A percentile compares a stretch with the other conserved stretches of the same genome.
These are phyloP conservation scores for Citrullus mucosospermus DNA, from an alignment of 306 rosid genomes.

Conservation along the genomic window DNA sequence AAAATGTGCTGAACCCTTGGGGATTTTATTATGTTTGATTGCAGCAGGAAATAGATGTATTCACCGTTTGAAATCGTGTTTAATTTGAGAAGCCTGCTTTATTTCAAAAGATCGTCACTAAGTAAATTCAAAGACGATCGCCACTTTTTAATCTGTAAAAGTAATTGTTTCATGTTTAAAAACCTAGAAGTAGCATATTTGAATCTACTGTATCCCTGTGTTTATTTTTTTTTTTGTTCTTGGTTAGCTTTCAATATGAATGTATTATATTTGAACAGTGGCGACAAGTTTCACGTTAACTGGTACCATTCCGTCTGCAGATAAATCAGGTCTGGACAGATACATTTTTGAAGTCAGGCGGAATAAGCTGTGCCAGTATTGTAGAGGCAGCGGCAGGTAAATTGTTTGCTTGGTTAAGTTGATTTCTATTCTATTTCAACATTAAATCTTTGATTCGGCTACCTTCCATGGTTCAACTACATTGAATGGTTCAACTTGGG, in stretches of 20 bases:
- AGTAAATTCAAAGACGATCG: neutral
- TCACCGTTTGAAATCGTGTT: neutral
- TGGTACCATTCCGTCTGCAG: slow-evolving; percentile 27
- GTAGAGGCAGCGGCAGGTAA: slow-evolving; percentile 67
- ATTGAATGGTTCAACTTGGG: neutral
- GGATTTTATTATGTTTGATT: neutral
- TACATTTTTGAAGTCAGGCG: slow-evolving; percentile 55
- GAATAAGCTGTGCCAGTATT: slow-evolving; percentile 46
- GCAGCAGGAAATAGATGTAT: neutral
- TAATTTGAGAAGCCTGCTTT: neutral
- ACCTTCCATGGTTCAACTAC: neutral
- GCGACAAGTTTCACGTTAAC: neutral
- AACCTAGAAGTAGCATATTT: neutral
- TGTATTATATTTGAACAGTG: neutral
- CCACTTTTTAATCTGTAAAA: neutral
- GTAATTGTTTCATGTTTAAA: neutral
- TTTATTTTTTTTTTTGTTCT: neutral
- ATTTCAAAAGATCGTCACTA: neutral
- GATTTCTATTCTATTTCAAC: neutral
- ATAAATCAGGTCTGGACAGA: slow-evolving; percentile 26
- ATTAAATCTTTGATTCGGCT: neutral
- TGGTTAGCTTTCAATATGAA: neutral
- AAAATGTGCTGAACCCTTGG: neutral
- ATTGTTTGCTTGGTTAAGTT: neutral
- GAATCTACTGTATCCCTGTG: neutral